Base-by-base conservation (phyloP, 2,329 filamentous ascomycete genomes). In the Aspergillus cejpii region DNA sequence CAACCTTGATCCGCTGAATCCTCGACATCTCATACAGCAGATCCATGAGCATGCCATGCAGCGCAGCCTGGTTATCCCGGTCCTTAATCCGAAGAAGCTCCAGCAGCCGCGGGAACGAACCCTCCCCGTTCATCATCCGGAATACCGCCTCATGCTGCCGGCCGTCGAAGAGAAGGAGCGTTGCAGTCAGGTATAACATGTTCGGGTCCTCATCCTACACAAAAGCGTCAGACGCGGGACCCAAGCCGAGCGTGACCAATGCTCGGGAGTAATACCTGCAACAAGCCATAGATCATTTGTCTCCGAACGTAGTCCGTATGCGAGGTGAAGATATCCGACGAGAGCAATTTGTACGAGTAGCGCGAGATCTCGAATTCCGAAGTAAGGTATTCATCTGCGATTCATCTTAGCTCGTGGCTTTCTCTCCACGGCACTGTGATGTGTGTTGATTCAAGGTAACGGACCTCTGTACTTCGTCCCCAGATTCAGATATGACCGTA, bases 21-120 rank as follows among this genome's bases (percentile, higher is more conserved):
- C 94, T 80, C 36, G 88, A 90, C 85, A 96, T 96, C 72, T 97
- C 92, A 68, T 95, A 98, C 62, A 96, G 77, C 45, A 98, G 72
- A 66, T 96, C 86, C 58, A 98, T 75, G 41, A 97, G 73, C 50
- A 92, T 71, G 27, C 85, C 81, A 68, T 96, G 87, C 49, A 97
- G 73, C 41, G 80, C 76, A 19, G 79, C 75, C 60, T 54, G 57
- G 48, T 56, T 56, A 26, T 59, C 55, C 36, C 54, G 56, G 43
- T 80, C 74, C 29, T 83, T 77, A 52, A 69, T 65, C 59, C 83
- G 78, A 57, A 97, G 83, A 53, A 98, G 73, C 51, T 94, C 87
- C 24, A 97, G 72, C 34, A 98, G 73, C 24, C 90, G 79, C 27
- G 83, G 76, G 63, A 98, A 98, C 52, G 84, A 87, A 12, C 85